These are phyloP conservation scores for Botrytis squamosa DNA, from an alignment of 2,329 filamentous ascomycete genomes.

Conservation along the genomic window DNA sequence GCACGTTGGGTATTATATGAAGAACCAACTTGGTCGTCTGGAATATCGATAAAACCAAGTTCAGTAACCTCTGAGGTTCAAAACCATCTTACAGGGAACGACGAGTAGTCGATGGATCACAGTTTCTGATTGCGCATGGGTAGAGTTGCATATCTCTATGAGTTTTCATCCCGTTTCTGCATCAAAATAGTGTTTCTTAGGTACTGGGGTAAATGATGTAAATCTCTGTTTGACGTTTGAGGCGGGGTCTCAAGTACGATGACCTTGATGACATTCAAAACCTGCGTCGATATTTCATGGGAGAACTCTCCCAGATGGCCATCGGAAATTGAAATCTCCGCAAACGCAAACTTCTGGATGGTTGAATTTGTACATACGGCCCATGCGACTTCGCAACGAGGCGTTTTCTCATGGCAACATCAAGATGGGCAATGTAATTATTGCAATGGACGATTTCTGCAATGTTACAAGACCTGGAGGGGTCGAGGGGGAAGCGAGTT, in stretches of 20 bases:
- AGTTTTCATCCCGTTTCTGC: conserved; percentile 37
- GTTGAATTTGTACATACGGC: background rate
- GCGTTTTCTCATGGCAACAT: background rate
- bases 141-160: conserved; percentile 37
- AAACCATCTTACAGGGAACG: conserved; percentile 20
- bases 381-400: conserved; percentile 6
- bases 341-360: background rate
- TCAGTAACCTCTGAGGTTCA: background rate
- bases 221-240: conserved; percentile 33
- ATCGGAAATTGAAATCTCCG: background rate
- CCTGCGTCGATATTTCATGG: background rate
- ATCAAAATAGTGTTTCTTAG: conserved; percentile 37
- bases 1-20: conserved; percentile 36
- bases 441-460: conserved; percentile 24
- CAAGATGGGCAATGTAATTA: background rate
- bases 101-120: conserved; percentile 33
- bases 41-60: conserved; percentile 25
- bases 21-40: conserved; percentile 33
- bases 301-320: background rate
- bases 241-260: conserved; percentile 27
- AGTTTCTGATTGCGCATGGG: conserved; percentile 41
- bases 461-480: conserved; percentile 19
- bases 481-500: conserved; percentile 21
- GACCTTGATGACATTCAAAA: conserved; percentile 6
- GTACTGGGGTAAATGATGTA: conserved; percentile 32